A percentile compares a stretch with the other conserved stretches of the same genome.
phyloP scores from a whole-genome alignment of 306 rosid species.

The Fagus crenata region DNA sequence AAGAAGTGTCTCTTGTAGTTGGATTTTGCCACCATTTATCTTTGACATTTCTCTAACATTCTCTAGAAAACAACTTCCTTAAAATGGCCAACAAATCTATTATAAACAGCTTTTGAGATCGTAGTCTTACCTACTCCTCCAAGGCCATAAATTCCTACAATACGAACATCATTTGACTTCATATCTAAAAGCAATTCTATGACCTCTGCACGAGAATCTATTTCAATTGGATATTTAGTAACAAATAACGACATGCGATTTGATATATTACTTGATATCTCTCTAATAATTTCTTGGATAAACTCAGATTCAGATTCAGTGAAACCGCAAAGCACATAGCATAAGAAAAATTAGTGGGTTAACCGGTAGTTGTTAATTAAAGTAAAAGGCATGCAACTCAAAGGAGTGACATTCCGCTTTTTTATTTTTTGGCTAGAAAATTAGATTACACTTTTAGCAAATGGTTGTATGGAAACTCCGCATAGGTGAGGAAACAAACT shows the following conservation, averaged over 20 bases:
- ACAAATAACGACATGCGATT: not conserved
- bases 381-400: no score
- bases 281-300: not conserved
- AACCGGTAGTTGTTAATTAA: no score
- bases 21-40: not conserved
- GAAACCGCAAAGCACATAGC: no score
- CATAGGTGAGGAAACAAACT: no score
- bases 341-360: no score
- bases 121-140: constrained; percentile 26
- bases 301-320: constrained; percentile 9
- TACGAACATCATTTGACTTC: constrained; percentile 1
- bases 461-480: no score
- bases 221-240: constrained; percentile 13
- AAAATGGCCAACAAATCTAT: constrained; percentile 4
- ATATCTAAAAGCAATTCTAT: not conserved
- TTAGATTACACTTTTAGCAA: no score
- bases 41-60: constrained; percentile 1
- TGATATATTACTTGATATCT: constrained; percentile 4
- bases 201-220: not conserved
- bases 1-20: constrained; percentile 24
- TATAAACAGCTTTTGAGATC: constrained; percentile 10
- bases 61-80: constrained; percentile 11
- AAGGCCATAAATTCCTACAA: constrained; percentile 21
- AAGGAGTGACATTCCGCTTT: no score
- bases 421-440: no score